Evolutionary conservation across 371 early-diverging fungal genomes (phyloP).

Genomic region (Lichtheimia hyalospora): DNA sequence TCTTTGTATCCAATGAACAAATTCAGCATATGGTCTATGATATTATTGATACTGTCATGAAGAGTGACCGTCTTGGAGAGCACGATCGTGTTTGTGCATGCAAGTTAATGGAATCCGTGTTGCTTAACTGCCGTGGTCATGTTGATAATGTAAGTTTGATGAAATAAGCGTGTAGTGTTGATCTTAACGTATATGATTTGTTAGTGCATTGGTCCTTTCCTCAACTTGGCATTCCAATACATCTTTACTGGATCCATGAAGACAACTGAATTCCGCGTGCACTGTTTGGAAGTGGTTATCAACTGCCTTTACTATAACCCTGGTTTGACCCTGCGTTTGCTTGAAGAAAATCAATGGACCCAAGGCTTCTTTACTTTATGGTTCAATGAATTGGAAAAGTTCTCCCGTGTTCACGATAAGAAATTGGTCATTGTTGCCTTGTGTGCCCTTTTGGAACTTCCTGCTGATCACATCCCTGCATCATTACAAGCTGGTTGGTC

Average conservation of each 20-base stretch:
- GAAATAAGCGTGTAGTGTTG: too few species aligned
- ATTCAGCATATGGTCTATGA: constrained; percentile 67
- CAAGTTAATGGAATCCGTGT: constrained; percentile 75
- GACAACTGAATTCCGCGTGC: constrained; percentile 55
- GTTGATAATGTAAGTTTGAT: constrained; percentile 57
- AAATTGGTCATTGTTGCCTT: constrained; percentile 82
- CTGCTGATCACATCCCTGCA: constrained; percentile 69
- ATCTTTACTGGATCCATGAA: constrained; percentile 63
- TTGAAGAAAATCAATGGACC: constrained; percentile 79
- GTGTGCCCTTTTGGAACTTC: constrained; percentile 69
- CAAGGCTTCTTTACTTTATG: constrained; percentile 80
- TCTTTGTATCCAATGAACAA: constrained; percentile 59
- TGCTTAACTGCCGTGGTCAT: constrained; percentile 76
- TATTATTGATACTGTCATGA: constrained; percentile 73
- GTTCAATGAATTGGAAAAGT: constrained; percentile 70
- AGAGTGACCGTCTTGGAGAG: constrained; percentile 65
- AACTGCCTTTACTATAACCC: constrained; percentile 88
- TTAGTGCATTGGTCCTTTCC: constrained; percentile 53
- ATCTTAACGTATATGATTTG: not conserved
- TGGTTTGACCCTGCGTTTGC: constrained; percentile 60
- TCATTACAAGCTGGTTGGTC: constrained; percentile 71
- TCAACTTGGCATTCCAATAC: constrained; percentile 64
- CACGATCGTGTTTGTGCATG: constrained; percentile 75
- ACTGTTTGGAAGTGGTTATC: constrained; percentile 70
- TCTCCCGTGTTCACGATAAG: constrained; percentile 91